Evolutionary conservation across 2,329 filamentous ascomycete genomes (phyloP).

Genomic region (Blastomyces gilchristii): DNA sequence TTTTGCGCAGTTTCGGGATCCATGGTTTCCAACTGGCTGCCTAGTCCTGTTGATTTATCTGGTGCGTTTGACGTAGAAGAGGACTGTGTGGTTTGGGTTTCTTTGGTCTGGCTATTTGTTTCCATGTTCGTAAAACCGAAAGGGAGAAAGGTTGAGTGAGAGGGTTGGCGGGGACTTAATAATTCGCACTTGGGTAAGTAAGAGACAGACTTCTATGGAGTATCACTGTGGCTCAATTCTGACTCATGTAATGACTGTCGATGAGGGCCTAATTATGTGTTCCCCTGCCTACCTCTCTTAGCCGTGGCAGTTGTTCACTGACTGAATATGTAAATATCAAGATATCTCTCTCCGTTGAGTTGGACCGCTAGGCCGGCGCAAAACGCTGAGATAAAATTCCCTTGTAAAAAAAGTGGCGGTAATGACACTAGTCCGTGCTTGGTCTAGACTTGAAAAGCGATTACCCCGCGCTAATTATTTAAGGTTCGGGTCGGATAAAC

Average conservation of each 20-base stretch:
- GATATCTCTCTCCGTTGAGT: not conserved
- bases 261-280: not conserved
- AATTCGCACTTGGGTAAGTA: not conserved
- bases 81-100: not conserved
- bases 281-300: not conserved
- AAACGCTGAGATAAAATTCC: not conserved
- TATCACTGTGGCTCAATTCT: not conserved
- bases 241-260: not conserved
- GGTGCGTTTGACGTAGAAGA: not conserved
- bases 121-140: slow-evolving; percentile 1
- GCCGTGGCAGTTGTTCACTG: not conserved
- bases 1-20: not conserved
- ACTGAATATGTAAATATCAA: not conserved
- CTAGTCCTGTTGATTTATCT: not conserved
- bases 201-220: no score
- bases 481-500: slow-evolving; percentile 16
- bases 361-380: not conserved
- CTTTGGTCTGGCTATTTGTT: not conserved
- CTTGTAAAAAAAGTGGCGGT: slow-evolving; percentile 8
- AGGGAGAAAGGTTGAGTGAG: not conserved
- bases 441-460: slow-evolving; percentile 5
- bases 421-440: slow-evolving; percentile 3
- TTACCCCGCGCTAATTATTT: slow-evolving; percentile 28
- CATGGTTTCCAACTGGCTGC: not conserved
- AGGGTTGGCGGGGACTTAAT: not conserved